Evolutionary conservation across 1,139 yeast species (phyloP).

Genomic region (Yamadazyma conglobata): DNA sequence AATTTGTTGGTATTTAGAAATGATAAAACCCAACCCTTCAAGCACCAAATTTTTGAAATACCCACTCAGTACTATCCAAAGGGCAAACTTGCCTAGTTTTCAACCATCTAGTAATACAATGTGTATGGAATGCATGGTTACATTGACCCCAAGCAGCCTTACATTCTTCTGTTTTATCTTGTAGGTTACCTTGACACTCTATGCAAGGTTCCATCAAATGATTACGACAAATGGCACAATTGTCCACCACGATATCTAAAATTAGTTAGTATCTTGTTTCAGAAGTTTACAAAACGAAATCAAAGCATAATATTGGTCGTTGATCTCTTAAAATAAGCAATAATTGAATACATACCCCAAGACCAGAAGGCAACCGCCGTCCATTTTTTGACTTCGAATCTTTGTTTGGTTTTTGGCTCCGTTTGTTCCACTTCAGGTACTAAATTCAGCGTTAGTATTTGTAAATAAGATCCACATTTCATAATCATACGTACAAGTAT

Average conservation of each 20-base stretch:
- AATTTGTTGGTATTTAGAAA: neutral
- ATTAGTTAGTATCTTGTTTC: slow-evolving; percentile 30
- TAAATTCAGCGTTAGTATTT: slow-evolving; percentile 11
- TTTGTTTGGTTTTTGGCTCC: slow-evolving; percentile 25
- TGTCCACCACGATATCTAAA: slow-evolving; percentile 79
- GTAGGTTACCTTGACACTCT: slow-evolving; percentile 88
- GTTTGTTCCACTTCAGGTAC: slow-evolving; percentile 16
- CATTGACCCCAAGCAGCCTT: slow-evolving; percentile 98
- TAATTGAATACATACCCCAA: slow-evolving; percentile 62
- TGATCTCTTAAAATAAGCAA: neutral
- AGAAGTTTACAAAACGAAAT: too few species aligned
- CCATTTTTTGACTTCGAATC: slow-evolving; percentile 65
- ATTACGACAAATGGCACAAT: slow-evolving; percentile 97
- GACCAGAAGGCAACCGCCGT: slow-evolving; percentile 99
- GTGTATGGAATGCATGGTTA: slow-evolving; percentile 92
- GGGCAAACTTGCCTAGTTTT: slow-evolving; percentile 98
- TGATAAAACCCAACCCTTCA: neutral
- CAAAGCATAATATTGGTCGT: too few species aligned
- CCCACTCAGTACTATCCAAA: slow-evolving; percentile 93
- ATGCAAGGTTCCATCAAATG: slow-evolving; percentile 99
- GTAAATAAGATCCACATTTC: too few species aligned
- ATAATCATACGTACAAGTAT: slow-evolving; percentile 16
- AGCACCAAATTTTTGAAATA: slow-evolving; percentile 72
- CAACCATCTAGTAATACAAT: slow-evolving; percentile 95
- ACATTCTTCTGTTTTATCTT: slow-evolving; percentile 70